Base-by-base conservation (phyloP, 2,329 filamentous ascomycete species). In the Orbilia blumenaviensis region DNA sequence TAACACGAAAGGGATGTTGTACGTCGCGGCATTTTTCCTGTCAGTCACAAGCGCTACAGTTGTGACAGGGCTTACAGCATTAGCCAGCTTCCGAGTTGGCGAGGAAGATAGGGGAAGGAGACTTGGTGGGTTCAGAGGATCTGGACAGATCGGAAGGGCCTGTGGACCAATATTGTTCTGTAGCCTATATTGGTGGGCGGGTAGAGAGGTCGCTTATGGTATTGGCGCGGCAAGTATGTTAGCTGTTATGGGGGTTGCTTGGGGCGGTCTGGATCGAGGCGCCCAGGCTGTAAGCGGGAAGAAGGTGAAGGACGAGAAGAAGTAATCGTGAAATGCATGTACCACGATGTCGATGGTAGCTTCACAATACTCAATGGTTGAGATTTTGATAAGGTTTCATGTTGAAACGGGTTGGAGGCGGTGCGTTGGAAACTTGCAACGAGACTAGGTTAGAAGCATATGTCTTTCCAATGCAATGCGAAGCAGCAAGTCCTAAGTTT, bases 41-140 rank as follows among this genome's bases (percentile, higher is more conserved):
- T 95, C 95, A 0, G 87, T 96, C 3, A 98, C 95, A 0, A 96
- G 92, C 48, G 94, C 94, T 12, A 97, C 95, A 0, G 95, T 99
- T 0, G 95, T 99, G 4, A 97, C 94, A 0, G 93, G 94, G 0
- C 84, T 99, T 78, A 98, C 98, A 81, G 92, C 94, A 54, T 84
- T 99, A 58, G 94, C 92, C 80, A 96, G 92, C 81, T 94, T 98
- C 78, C 94, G 98, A 83, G 94, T 94, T 0, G 86, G 85, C 48
- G 90, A 91, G 75, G 88, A 87, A 38, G 94, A 98, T 84, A 87
- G 94, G 42, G 95, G 95, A 2, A 90, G 90, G 52, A 96, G 96
- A 81, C 84, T 99, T 61, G 95, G 95, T 2, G 90, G 92, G 71
- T 87, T 98, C 79, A 87, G 95, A 42, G 63, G 71, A 27, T 79